Conservation (phyloP, 2,329 filamentous ascomycete species). For the Alternaria sp. region DNA sequence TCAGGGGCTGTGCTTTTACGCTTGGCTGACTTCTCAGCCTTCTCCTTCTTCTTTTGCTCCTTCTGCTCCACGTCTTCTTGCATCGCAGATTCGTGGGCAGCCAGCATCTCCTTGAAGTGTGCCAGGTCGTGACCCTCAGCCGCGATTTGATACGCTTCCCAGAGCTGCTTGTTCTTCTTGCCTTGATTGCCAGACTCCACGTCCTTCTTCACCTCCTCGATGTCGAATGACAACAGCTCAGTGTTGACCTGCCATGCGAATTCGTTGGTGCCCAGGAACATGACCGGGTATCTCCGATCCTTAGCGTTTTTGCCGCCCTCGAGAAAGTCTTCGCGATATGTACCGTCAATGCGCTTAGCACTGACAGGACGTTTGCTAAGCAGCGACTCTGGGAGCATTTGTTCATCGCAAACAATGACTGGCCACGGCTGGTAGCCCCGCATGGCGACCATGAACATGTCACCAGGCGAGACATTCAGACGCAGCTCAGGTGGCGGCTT, state of each 20-base stretch:
- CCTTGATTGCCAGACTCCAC: constrained; percentile 76
- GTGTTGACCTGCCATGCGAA: constrained; percentile 94
- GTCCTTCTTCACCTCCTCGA: constrained; percentile 73
- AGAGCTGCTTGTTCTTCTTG: constrained; percentile 82
- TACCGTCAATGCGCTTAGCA: constrained; percentile 80
- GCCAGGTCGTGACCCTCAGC: constrained; percentile 77
- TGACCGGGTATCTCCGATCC: constrained; percentile 89
- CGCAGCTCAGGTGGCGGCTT: constrained; percentile 71
- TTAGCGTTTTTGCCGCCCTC: constrained; percentile 85
- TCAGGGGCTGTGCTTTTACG: constrained; percentile 48
- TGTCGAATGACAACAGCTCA: constrained; percentile 77
- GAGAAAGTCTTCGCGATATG: constrained; percentile 83
- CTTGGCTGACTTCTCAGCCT: constrained; percentile 62
- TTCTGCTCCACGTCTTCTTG: constrained; percentile 67
- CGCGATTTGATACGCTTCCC: constrained; percentile 80
- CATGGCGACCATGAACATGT: constrained; percentile 90
- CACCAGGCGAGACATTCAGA: constrained; percentile 83
- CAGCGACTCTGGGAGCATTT: constrained; percentile 84
- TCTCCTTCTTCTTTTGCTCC: constrained; percentile 65
- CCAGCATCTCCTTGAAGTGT: constrained; percentile 82
- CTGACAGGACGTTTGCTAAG: constrained; percentile 82
- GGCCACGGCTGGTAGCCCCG: constrained; percentile 97
- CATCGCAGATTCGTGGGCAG: constrained; percentile 62
- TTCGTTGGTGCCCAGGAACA: constrained; percentile 95
- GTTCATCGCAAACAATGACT: constrained; percentile 89